Evolutionary conservation across 768 basidiomycete genomes (phyloP).

Genomic region (Holtermanniella nyarrowii): DNA sequence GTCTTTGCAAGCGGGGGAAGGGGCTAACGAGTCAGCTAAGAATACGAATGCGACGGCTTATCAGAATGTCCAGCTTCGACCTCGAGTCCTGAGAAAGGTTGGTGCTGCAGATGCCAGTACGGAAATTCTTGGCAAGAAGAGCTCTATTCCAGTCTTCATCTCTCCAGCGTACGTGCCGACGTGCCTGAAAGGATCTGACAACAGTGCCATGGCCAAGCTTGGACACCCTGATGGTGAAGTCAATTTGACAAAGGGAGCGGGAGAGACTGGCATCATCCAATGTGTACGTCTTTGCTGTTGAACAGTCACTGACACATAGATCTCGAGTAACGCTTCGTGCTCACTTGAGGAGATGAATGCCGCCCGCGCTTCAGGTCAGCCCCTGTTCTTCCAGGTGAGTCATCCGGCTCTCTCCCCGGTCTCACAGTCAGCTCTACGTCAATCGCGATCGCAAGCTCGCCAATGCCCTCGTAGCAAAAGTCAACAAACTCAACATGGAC

Average conservation of each 20-base stretch:
- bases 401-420: no score
- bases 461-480: constrained; percentile 52
- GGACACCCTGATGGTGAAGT: constrained; percentile 79
- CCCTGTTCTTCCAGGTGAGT: constrained; percentile 33
- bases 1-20: no score
- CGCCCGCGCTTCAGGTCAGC: constrained; percentile 26
- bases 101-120: constrained; percentile 35
- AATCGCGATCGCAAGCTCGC: constrained; percentile 48
- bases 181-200: neutral
- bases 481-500: constrained; percentile 66
- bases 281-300: constrained; percentile 34
- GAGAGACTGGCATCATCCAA: constrained; percentile 61
- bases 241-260: constrained; percentile 66
- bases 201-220: constrained; percentile 43
- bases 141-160: constrained; percentile 70
- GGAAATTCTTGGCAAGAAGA: constrained; percentile 52
- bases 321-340: constrained; percentile 40
- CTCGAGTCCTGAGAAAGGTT: constrained; percentile 51
- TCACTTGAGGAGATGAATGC: constrained; percentile 41
- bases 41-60: constrained; percentile 48
- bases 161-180: constrained; percentile 50
- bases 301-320: constrained; percentile 10
- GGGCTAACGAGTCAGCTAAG: constrained; percentile 15
- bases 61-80: constrained; percentile 69
- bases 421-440: constrained; percentile 57